Evolutionary conservation across 2,329 filamentous ascomycete species (phyloP), one percentile per base, ranked within the genome.

Genomic region (Epicoccum nigrum): DNA sequence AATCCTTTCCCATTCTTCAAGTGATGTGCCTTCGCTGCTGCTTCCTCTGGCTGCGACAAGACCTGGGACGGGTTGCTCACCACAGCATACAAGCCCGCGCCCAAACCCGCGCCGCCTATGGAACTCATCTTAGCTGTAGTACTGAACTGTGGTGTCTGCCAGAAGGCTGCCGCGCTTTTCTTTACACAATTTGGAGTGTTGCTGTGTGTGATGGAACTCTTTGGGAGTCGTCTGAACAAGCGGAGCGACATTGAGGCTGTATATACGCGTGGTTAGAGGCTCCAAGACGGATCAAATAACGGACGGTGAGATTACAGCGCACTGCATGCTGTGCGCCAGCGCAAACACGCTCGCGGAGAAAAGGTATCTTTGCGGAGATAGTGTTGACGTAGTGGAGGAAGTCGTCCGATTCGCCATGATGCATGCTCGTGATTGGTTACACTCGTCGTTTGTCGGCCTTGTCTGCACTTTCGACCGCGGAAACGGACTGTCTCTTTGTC

Each of bases 1-100:
- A 83, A 84, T 4, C 81, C 81, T 49, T 79, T 81, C 11, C 79
- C 79, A 56, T 77, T 62, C 62, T 79, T 78, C 48, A 76, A 64
- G 72, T 84, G 81, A 72, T 84, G 82, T 31, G 63, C 62, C 60
- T 79, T 77, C 13, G 74, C 73, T 33, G 72, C 71, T 7, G 76
- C 74, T 33, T 79, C 75, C 44, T 78, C 73, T 0, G 80, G 80
- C 34, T 67, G 63, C n/a, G 70, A 63, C n/a, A 70, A 70, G 4
- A 71, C 60, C 32, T 71, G 67, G 7, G 70, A 60, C 4, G 77
- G 72, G 13, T 71, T 72, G 21, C 72, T 73, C 8, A 77, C 70
- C 6, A 70, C 68, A n/a, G 77, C 75, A 48, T 76, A 74, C 20
- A 77, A 62, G 4, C 67, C 62, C 5, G 70, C 67, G 6, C 51